Percentiles rank a stretch among this genome's conserved stretches.
These are phyloP conservation scores for Coccomyxa sp. DNA, from an alignment of 139 green algal genomes.

Conservation along the genomic window DNA sequence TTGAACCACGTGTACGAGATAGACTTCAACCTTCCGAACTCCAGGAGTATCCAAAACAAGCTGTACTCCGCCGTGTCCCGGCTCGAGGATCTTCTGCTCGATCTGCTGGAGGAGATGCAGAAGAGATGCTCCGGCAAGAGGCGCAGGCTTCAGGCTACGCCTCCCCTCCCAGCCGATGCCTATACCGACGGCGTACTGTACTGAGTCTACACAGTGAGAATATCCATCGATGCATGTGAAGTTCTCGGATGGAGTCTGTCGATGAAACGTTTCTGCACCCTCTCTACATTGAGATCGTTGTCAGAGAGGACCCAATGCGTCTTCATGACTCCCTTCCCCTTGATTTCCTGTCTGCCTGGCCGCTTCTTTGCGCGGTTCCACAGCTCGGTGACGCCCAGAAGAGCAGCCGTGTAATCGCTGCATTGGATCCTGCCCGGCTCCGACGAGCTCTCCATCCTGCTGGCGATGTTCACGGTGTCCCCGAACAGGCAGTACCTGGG, in stretches of 20 bases:
- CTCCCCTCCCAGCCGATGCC: not conserved
- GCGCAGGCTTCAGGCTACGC: not conserved
- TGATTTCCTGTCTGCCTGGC: slow-evolving; percentile 14
- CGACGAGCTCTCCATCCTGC: slow-evolving; percentile 49
- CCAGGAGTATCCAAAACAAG: not conserved
- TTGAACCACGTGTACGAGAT: slow-evolving; percentile 1
- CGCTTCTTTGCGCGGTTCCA: not conserved
- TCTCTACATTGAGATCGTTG: not conserved
- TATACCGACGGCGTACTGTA: not conserved
- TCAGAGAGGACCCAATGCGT: slow-evolving; percentile 18
- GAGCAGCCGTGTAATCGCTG: slow-evolving; percentile 7
- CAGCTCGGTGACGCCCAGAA: slow-evolving; percentile 9
- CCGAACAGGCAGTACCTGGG: slow-evolving; percentile 52
- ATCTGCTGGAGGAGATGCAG: not conserved
- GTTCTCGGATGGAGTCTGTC: not conserved
- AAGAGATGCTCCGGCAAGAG: not conserved
- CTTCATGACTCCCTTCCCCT: slow-evolving; percentile 16
- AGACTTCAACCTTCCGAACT: not conserved
- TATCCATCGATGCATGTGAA: not conserved
- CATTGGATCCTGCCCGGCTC: slow-evolving; percentile 41
- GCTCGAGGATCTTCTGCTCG: not conserved
- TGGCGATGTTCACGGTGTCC: slow-evolving; percentile 50
- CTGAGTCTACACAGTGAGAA: not conserved
- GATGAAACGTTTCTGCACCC: not conserved
- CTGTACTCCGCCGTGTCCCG: not conserved